phyloP scores from a whole-genome alignment of 257 asterid species.

The Capsicum chinense region DNA sequence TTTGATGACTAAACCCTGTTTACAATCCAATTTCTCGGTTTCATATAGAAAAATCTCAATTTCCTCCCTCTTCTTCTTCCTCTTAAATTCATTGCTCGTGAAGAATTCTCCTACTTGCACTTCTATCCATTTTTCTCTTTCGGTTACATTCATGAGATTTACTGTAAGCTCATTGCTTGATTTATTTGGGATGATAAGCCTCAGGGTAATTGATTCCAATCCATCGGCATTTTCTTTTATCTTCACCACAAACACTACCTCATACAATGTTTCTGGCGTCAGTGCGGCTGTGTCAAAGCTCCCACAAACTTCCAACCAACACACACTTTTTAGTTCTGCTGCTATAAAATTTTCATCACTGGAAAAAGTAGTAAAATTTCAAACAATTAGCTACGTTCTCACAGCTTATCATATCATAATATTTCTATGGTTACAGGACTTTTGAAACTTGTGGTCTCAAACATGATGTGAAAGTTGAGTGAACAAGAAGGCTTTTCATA shows the following conservation, averaged over 20 bases:
- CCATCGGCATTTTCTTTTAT: slow-evolving; percentile 67
- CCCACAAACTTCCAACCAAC: slow-evolving; percentile 86
- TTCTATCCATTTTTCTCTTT: neutral
- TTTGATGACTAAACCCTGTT: slow-evolving; percentile 5
- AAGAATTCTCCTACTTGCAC: neutral
- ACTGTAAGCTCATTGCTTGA: neutral
- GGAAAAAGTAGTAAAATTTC: slow-evolving; percentile 35
- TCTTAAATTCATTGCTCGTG: neutral
- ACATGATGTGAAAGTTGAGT: neutral
- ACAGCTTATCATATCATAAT: neutral
- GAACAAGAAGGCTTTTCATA: neutral
- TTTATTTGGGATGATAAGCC: slow-evolving; percentile 17
- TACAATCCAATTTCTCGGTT: neutral
- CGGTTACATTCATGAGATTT: slow-evolving; percentile 5
- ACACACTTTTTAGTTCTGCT: slow-evolving; percentile 66
- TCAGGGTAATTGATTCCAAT: slow-evolving; percentile 42
- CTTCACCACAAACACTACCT: slow-evolving; percentile 58
- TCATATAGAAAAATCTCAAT: slow-evolving; percentile 14
- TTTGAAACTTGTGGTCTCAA: neutral
- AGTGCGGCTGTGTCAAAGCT: slow-evolving; percentile 58
- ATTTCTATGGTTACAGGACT: neutral
- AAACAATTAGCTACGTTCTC: neutral
- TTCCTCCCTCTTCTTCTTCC: slow-evolving; percentile 3
- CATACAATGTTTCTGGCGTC: slow-evolving; percentile 56
- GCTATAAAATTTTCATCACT: slow-evolving; percentile 50